Conservation (phyloP, 1,284 basidiomycete genomes). For the Cryptococcus sp. region DNA sequence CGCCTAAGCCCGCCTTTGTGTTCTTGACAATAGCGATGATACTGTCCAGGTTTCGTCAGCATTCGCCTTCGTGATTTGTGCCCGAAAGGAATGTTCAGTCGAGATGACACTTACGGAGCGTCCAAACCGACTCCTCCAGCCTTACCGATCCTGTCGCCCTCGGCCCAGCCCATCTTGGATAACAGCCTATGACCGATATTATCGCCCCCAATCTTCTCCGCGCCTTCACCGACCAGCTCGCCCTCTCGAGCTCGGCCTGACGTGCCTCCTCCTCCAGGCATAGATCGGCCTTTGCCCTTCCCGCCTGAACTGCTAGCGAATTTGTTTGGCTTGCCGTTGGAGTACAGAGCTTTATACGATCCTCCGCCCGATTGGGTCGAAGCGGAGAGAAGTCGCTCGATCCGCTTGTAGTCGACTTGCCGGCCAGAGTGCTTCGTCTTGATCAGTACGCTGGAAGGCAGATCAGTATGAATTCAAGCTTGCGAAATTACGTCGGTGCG, state of each 20-base stretch:
- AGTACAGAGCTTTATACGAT: constrained; percentile 50
- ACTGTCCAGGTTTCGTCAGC: constrained; percentile 25
- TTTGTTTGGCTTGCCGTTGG: constrained; percentile 4
- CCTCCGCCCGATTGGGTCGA: constrained; percentile 29
- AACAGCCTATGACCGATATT: constrained; percentile 54
- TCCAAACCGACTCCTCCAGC: constrained; percentile 46
- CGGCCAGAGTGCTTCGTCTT: constrained; percentile 64
- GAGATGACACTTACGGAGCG: constrained; percentile 46
- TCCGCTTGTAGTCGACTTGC: constrained; percentile 64
- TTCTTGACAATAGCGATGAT: constrained; percentile 55
- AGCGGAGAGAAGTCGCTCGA: constrained; percentile 59
- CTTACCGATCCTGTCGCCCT: constrained; percentile 49
- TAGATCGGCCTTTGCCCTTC: constrained; percentile 3
- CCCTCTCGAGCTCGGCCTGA: constrained; percentile 47
- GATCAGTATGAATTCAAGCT: neutral
- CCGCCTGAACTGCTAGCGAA: neutral
- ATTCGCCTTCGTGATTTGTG: too few relatives aligned
- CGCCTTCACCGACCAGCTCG: constrained; percentile 50
- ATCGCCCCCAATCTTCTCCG: constrained; percentile 48
- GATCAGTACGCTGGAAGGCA: constrained; percentile 63
- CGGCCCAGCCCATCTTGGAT: constrained; percentile 53
- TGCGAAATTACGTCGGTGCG: neutral
- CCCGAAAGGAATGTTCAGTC: neutral
- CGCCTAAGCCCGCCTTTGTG: constrained; percentile 54
- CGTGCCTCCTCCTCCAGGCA: constrained; percentile 13